Percentiles rank a stretch among this genome's conserved stretches.
Conservation (phyloP, 495 filamentous ascomycete genomes). For the Jackrogersella minutella region DNA sequence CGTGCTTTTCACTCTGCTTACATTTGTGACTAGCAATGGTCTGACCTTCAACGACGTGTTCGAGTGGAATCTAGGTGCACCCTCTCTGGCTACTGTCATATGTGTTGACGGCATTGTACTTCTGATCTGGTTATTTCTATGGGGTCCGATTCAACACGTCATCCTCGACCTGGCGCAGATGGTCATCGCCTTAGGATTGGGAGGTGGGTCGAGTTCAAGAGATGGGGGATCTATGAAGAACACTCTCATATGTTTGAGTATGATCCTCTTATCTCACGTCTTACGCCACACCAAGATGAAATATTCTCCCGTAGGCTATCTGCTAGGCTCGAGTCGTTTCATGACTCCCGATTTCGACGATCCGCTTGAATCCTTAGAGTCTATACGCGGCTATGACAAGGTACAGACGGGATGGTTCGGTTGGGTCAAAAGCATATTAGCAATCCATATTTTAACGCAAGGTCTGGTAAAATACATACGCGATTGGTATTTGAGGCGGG, state of each 20-base stretch:
- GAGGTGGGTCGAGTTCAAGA: constrained; percentile 83
- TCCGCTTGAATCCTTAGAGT: constrained; percentile 51
- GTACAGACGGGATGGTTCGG: constrained; percentile 56
- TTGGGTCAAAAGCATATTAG: constrained; percentile 69
- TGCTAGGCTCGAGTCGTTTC: constrained; percentile 54
- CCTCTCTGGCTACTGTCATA: constrained; percentile 82
- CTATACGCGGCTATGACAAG: constrained; percentile 53
- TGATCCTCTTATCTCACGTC: constrained; percentile 78
- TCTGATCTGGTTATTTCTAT: constrained; percentile 87
- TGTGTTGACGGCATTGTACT: constrained; percentile 83
- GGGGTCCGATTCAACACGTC: constrained; percentile 86
- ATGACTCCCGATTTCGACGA: constrained; percentile 51
- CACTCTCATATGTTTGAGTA: constrained; percentile 74
- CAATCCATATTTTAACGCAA: constrained; percentile 90
- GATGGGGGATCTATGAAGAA: constrained; percentile 75
- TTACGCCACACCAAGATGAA: constrained; percentile 62
- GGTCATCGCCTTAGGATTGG: constrained; percentile 91
- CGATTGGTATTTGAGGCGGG: constrained; percentile 64
- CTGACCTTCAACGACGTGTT: constrained; percentile 61
- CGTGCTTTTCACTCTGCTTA: constrained; percentile 89
- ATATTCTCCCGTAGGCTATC: constrained; percentile 51
- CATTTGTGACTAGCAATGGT: constrained; percentile 77
- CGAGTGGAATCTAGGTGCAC: constrained; percentile 62
- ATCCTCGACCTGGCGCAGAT: constrained; percentile 94
- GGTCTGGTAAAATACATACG: constrained; percentile 70